Percentiles rank a stretch among this genome's conserved stretches.
These are phyloP conservation scores for Pelargonium exstipulatum DNA, from an alignment of 441 rosid genomes.

Conservation along the genomic window DNA sequence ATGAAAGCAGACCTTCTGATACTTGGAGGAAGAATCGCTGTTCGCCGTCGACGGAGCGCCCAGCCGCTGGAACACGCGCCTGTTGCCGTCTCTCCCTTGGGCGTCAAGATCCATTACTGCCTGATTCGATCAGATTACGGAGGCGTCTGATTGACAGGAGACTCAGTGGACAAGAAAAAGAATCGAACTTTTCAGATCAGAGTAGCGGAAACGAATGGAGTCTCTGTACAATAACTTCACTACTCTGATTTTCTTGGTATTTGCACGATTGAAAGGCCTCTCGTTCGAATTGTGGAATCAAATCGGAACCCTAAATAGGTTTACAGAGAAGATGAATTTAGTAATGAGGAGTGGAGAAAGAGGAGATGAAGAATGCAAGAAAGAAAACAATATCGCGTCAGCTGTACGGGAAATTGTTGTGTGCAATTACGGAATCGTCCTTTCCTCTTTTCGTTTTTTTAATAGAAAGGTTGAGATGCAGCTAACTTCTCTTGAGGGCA, in stretches of 20 bases:
- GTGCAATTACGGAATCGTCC: neutral
- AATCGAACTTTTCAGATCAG: neutral
- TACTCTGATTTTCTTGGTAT: neutral
- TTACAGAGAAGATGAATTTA: neutral
- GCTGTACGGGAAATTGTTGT: neutral
- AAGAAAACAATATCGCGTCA: neutral
- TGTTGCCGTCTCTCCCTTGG: conserved; percentile 45
- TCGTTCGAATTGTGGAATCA: neutral
- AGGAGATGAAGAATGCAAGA: neutral
- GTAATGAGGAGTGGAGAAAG: neutral
- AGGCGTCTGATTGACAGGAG: neutral
- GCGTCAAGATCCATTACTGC: conserved; percentile 66
- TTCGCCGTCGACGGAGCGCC: conserved; percentile 23
- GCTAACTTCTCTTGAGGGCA: neutral
- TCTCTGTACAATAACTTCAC: conserved; percentile 1
- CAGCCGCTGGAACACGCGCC: conserved; percentile 64
- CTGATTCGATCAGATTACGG: neutral
- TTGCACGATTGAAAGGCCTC: neutral
- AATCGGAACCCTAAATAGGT: conserved; percentile 1
- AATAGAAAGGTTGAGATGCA: neutral
- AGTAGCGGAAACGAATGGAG: neutral
- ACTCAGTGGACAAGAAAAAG: neutral
- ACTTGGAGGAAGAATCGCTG: conserved; percentile 31
- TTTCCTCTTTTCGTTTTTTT: neutral
- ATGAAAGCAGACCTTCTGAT: conserved; percentile 69